Percentiles rank a stretch among this genome's conserved stretches.
phyloP scores from a whole-genome alignment of 345 rosid genomes.

The Sonneratia caseolaris region DNA sequence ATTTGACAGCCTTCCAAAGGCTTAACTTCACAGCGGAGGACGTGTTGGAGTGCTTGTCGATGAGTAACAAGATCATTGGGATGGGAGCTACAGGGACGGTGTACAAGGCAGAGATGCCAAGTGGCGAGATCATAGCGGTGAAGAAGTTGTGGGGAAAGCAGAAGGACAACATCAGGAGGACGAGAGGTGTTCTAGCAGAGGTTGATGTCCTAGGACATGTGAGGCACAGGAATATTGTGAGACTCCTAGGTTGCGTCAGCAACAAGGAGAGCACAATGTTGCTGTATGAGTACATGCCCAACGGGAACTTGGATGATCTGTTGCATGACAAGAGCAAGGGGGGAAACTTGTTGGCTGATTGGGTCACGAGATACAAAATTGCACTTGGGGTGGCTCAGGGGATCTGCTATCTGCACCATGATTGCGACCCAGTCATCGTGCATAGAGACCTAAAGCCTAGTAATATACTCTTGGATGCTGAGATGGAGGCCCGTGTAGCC shows the following conservation, averaged over 20 bases:
- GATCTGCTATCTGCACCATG: slow-evolving; percentile 91
- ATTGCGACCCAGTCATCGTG: slow-evolving; percentile 85
- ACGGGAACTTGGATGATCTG: slow-evolving; percentile 72
- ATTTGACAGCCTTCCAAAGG: slow-evolving; percentile 82
- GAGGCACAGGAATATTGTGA: slow-evolving; percentile 83
- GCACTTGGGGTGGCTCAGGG: slow-evolving; percentile 96
- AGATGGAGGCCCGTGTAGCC: slow-evolving; percentile 67
- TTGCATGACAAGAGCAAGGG: slow-evolving; percentile 67
- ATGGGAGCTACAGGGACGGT: slow-evolving; percentile 94
- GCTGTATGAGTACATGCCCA: slow-evolving; percentile 8
- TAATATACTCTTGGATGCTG: slow-evolving; percentile 71
- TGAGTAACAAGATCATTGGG: slow-evolving; percentile 68
- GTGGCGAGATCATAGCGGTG: slow-evolving; percentile 91
- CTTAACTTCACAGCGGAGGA: slow-evolving; percentile 81
- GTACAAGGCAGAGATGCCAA: slow-evolving; percentile 83
- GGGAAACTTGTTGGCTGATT: slow-evolving; percentile 58
- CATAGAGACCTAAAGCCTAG: slow-evolving; percentile 93
- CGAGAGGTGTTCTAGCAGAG: slow-evolving; percentile 41
- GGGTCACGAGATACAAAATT: slow-evolving; percentile 71
- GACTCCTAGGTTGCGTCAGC: slow-evolving; percentile 87
- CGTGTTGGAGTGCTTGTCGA: slow-evolving; percentile 61
- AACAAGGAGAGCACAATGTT: slow-evolving; percentile 84
- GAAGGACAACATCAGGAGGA: slow-evolving; percentile 43
- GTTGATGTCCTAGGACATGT: slow-evolving; percentile 55
- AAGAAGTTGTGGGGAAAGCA: slow-evolving; percentile 89